phyloP scores from a whole-genome alignment of 176 grass and related monocot genomes.

The Oryza glumipatula region DNA sequence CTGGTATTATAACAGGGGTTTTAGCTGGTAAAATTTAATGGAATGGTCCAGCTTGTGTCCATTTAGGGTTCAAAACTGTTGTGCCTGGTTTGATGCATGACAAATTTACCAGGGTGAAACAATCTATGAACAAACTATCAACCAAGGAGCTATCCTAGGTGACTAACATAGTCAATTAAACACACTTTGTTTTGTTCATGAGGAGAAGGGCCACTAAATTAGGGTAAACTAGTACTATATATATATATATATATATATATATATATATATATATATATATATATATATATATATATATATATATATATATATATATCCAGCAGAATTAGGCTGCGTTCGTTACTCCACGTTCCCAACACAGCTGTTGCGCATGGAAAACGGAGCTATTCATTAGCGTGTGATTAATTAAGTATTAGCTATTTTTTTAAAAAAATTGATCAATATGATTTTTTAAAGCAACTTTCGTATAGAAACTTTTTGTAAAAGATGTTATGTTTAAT shows the following conservation, averaged over 20 bases:
- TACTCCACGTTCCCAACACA: too few species aligned
- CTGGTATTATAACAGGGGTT: neutral
- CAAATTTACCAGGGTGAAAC: neutral
- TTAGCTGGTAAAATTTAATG: neutral
- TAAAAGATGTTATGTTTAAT: too few species aligned
- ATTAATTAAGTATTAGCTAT: too few species aligned
- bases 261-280: too few species aligned
- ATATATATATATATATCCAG: neutral
- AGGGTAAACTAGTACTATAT: neutral
- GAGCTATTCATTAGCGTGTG: too few species aligned
- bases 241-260: neutral
- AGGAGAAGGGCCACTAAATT: neutral
- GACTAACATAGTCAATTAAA: constrained; percentile 2
- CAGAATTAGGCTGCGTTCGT: neutral
- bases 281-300: too few species aligned
- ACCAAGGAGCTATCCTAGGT: neutral
- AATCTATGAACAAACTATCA: neutral
- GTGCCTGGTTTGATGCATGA: neutral
- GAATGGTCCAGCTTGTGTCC: neutral
- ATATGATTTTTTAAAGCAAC: too few species aligned
- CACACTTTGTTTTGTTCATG: neutral
- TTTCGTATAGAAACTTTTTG: too few species aligned
- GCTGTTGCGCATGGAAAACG: too few species aligned
- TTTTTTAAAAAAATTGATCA: too few species aligned
- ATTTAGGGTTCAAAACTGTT: constrained; percentile 9